phyloP scores from a whole-genome alignment of 305 asterid species.

The Fraxinus ornus region DNA sequence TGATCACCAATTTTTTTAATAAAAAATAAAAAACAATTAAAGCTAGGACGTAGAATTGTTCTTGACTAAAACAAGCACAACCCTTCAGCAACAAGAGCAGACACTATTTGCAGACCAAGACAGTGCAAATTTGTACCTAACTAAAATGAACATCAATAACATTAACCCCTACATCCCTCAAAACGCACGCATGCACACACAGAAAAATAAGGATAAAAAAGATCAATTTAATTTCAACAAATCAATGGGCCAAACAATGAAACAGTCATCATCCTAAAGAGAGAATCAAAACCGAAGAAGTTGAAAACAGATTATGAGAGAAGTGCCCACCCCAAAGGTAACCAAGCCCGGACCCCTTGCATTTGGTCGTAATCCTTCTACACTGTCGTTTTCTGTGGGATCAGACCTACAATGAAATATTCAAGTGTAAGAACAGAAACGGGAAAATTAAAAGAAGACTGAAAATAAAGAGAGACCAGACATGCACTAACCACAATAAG shows the following conservation, averaged over 20 bases:
- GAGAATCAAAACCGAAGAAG: background rate
- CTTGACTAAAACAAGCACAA: background rate
- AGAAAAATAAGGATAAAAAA: background rate
- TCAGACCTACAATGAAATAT: constrained; percentile 70
- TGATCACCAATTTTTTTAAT: background rate
- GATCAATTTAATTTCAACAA: background rate
- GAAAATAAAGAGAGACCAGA: constrained; percentile 7
- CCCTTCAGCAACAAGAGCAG: background rate
- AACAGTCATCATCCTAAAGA: background rate
- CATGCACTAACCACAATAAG: constrained; percentile 71
- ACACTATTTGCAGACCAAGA: background rate
- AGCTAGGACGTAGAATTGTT: background rate
- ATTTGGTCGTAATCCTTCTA: constrained; percentile 97
- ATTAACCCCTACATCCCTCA: background rate
- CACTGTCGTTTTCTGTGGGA: constrained; percentile 99
- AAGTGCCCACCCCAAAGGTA: constrained; percentile 90
- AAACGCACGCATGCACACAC: background rate
- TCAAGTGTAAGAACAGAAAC: constrained; percentile 16
- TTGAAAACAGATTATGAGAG: constrained; percentile 6
- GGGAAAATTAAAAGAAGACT: constrained; percentile 4
- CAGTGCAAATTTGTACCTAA: background rate
- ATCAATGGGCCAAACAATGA: background rate
- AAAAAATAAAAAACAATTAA: background rate
- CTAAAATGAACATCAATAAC: background rate
- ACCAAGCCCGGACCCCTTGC: constrained; percentile 99